Percentiles rank a stretch among this genome's conserved stretches.
Evolutionary conservation across 345 rosid genomes (phyloP).

Genomic region (Kandelia obovata): DNA sequence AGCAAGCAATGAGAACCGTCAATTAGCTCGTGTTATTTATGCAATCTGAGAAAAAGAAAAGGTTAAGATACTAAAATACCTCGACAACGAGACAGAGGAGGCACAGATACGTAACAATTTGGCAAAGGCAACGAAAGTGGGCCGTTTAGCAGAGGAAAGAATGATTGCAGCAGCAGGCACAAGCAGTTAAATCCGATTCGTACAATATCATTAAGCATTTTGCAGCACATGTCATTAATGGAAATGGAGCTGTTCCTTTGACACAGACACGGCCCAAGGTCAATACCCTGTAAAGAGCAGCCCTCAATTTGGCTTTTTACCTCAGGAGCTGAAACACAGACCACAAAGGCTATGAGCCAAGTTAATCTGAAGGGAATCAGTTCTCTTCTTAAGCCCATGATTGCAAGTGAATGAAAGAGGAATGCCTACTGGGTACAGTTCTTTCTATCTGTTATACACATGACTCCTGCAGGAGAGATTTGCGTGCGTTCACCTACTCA

Average conservation of each 20-base stretch:
- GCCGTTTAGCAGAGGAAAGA: slow-evolving; percentile 7
- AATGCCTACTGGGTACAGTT: not conserved
- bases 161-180: slow-evolving; percentile 29
- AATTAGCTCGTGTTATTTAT: too few relatives aligned
- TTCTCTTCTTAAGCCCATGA: slow-evolving; percentile 13
- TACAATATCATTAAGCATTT: slow-evolving; percentile 26
- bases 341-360: slow-evolving; percentile 12
- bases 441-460: not conserved
- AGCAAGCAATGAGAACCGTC: not conserved
- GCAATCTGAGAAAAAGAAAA: not conserved
- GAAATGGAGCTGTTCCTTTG: slow-evolving; percentile 21
- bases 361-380: slow-evolving; percentile 12
- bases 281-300: slow-evolving; percentile 27
- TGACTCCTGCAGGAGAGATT: slow-evolving; percentile 8
- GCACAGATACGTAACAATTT: slow-evolving; percentile 28
- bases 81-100: slow-evolving; percentile 35
- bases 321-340: slow-evolving; percentile 5
- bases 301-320: slow-evolving; percentile 21
- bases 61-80: slow-evolving; percentile 15
- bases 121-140: slow-evolving; percentile 29
- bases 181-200: slow-evolving; percentile 31
- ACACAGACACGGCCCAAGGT: slow-evolving; percentile 26
- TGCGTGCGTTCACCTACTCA: slow-evolving; percentile 8
- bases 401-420: not conserved
- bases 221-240: slow-evolving; percentile 32